Base-by-base conservation (phyloP, 371 early-diverging fungal genomes). In the Polyrhizophydium stewartii region DNA sequence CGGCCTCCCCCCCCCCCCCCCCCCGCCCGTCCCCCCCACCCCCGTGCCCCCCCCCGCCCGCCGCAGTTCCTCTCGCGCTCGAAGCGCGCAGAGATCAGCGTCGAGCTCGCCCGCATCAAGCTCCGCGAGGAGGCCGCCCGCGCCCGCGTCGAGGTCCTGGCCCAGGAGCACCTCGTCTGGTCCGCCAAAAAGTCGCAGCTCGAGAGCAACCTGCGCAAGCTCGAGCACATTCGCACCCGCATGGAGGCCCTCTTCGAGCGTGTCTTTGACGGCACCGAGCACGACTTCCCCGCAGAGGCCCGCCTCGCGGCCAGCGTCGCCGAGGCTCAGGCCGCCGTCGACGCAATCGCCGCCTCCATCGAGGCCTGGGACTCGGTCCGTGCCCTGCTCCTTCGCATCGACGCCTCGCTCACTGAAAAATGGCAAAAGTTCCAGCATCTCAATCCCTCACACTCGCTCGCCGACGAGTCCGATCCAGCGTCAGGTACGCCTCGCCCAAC, bases 211-310 rank as follows among this genome's bases (percentile, higher is more conserved):
- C 13, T 38, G 50, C 46, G 58, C n/a, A n/a, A 16, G 24, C 58
- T 57, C 58, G 17, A 22, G 2, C 58, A 57, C 38, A 22, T 57
- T 22, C 58, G 58, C 19, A 16, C 21, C 17, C 40, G 58, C 19
- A 30, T 51, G 1, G 43, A 57, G 17, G 43, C 46, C 21, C 58
- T 57, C 16, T 57, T 35, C 12, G 58, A 57, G 38, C 58, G 58
- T 6, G 58, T 57, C 24, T 57, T 57, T 38, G 17, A 24, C n/a
- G 58, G 30, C 25, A 38, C 58, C 6, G 43, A 22, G 21, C 16
- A 16, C 25, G 58, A 57, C 30, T 57, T 57, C 41, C 58, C 58
- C 1, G 2, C 22, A 33, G 58, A 57, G 46, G 40, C 16, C 27
- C 50, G 46, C n/a, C 40, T 57, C 19, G 7, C 7, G 28, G 16